Percentiles rank a stretch among this genome's conserved stretches.
These are phyloP conservation scores for Trichosanthes truncata DNA, from an alignment of 306 rosid species.

Conservation along the genomic window DNA sequence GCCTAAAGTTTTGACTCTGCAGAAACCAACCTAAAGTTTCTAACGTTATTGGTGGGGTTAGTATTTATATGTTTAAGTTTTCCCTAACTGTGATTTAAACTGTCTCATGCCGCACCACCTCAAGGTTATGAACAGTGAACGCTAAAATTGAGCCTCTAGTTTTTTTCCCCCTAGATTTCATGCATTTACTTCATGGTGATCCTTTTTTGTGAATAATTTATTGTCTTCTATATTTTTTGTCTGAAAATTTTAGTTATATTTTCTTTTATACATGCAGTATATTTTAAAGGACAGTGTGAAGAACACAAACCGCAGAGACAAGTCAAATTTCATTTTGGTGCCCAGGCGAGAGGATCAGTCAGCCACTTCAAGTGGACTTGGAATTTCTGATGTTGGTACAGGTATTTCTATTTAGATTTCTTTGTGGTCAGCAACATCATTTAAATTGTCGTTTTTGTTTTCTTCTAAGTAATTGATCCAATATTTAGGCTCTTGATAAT, in stretches of 20 bases:
- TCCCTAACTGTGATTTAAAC: neutral
- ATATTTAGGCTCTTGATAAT: neutral
- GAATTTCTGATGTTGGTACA: slow-evolving; percentile 36
- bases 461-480: neutral
- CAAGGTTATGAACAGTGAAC: neutral
- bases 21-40: neutral
- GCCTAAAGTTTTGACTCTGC: neutral
- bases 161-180: neutral
- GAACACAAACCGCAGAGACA: slow-evolving; percentile 46
- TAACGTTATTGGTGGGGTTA: neutral
- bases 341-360: slow-evolving; percentile 56
- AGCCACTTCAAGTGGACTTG: slow-evolving; percentile 42
- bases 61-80: neutral
- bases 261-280: slow-evolving; percentile 49
- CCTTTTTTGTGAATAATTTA: neutral
- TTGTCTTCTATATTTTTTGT: neutral
- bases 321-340: slow-evolving; percentile 44
- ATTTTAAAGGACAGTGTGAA: slow-evolving; percentile 64
- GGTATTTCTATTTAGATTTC: slow-evolving; percentile 19
- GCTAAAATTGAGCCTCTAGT: neutral
- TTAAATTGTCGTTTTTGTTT: neutral
- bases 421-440: neutral
- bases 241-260: slow-evolving; percentile 1
- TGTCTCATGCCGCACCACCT: neutral
- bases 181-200: neutral